Evolutionary conservation across 1,284 basidiomycete genomes (phyloP), one percentile per base, ranked within the genome.

Genomic region (Inonotus hispidus): DNA sequence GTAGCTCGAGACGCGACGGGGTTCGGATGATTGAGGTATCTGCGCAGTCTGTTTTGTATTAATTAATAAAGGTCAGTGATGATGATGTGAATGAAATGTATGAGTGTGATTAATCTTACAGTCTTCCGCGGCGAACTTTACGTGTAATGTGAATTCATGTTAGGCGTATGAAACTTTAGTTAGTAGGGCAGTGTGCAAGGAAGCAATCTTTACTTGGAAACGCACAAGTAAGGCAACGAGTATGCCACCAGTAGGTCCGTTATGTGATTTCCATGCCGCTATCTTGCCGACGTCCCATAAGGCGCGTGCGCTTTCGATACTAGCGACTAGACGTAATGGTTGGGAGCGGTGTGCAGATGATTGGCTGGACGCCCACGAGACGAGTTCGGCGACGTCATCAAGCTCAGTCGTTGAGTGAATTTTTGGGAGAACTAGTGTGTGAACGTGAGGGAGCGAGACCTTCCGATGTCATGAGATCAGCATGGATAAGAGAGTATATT

Each of bases 81-180:
- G n/a, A n/a, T n/a, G n/a, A 19, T n/a, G 50, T 45, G 35, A 16
- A 16, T 38, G 29, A 23, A 53, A 61, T 59, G 23, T 35, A 35
- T 2, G 64, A 16, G 45, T 29, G 56, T n/a, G 11, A 29, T 23
- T 29, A 7, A 32, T 66, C 80, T 69, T 70, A 93, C 92, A 95
- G 69, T 96, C 93, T 75, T 95, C 93, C 37, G 92, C 91, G 2
- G 91, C 93, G 71, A 95, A 95, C 91, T 94, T 67, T 25, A 19
- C 2, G 45, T n/a, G n/a, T n/a, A 19, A 16, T 4, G 47, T 25
- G 11, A 25, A 25, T 25, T 49, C 21, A 25, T 8, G 21, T 21
- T 1, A 19, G 4, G 35, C 7, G 45, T 10, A 32, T 27, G 61
- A 19, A 2, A 37, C 6, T 1, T 29, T 54, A 49, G 35, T 64